A percentile compares a stretch with the other conserved stretches of the same genome.
These are phyloP conservation scores for Ophiosphaerella herpotricha DNA, from an alignment of 2,329 filamentous ascomycete species.

Conservation along the genomic window DNA sequence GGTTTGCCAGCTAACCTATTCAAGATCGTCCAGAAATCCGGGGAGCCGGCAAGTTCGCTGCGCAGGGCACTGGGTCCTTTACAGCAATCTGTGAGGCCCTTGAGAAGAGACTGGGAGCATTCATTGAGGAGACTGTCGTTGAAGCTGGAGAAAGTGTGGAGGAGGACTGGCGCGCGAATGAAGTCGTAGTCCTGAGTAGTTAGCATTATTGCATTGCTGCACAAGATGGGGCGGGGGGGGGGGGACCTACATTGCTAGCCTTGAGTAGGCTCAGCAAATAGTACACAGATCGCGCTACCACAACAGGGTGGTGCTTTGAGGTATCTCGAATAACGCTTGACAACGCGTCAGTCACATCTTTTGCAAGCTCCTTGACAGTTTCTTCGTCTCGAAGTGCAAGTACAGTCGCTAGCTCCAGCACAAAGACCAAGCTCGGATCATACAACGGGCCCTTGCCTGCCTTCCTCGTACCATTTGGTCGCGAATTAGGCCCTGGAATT, in stretches of 20 bases:
- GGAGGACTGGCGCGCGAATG: slow-evolving; percentile 85
- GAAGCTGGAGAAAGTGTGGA: slow-evolving; percentile 90
- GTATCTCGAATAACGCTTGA: slow-evolving; percentile 81
- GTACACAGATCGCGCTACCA: slow-evolving; percentile 81
- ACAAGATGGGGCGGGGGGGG: background rate
- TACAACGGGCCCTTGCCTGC: slow-evolving; percentile 68
- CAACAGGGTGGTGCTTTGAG: slow-evolving; percentile 77
- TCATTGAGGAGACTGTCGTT: slow-evolving; percentile 76
- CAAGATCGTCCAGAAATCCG: slow-evolving; percentile 94
- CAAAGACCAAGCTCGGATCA: slow-evolving; percentile 83
- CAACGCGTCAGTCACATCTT: slow-evolving; percentile 78
- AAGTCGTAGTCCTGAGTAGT: slow-evolving; percentile 76
- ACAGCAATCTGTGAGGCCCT: slow-evolving; percentile 80
- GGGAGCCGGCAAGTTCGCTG: slow-evolving; percentile 93
- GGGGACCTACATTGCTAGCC: slow-evolving; percentile 74
- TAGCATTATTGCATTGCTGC: background rate
- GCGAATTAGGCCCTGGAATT: slow-evolving; percentile 63
- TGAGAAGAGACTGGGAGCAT: slow-evolving; percentile 74
- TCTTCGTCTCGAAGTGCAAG: slow-evolving; percentile 76
- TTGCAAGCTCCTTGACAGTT: slow-evolving; percentile 74
- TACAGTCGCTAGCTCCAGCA: slow-evolving; percentile 88
- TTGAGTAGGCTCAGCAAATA: slow-evolving; percentile 84
- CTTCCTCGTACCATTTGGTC: slow-evolving; percentile 63
- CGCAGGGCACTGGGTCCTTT: slow-evolving; percentile 75
- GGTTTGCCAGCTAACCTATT: slow-evolving; percentile 71